phyloP scores from a whole-genome alignment of 441 rosid species.

The Erysimum cheiri region DNA sequence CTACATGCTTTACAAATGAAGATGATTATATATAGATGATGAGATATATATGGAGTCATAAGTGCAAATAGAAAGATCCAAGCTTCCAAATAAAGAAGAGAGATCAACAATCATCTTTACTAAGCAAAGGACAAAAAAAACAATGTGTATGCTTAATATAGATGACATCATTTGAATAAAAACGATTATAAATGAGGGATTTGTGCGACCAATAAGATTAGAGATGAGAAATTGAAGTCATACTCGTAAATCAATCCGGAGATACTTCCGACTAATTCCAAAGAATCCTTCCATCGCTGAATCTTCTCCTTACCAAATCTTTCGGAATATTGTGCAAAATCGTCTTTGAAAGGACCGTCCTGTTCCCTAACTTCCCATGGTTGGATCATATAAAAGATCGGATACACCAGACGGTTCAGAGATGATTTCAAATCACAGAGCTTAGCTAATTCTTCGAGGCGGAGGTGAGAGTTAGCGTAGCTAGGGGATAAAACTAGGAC shows the following conservation, averaged over 20 bases:
- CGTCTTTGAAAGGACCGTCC: conserved; percentile 33
- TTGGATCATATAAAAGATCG: conserved; percentile 46
- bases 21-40: too few relatives aligned
- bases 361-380: conserved; percentile 48
- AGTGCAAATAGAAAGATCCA: too few relatives aligned
- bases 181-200: too few relatives aligned
- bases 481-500: conserved; percentile 44
- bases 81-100: too few relatives aligned
- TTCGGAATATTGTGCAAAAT: conserved; percentile 26
- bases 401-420: conserved; percentile 34
- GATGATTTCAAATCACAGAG: conserved; percentile 36
- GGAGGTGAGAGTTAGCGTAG: conserved; percentile 49
- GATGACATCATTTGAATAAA: too few relatives aligned
- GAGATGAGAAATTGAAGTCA: background rate
- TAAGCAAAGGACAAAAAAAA: too few relatives aligned
- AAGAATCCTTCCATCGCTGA: conserved; percentile 49
- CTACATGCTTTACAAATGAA: too few relatives aligned
- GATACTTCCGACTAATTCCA: conserved; percentile 48
- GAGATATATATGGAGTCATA: too few relatives aligned
- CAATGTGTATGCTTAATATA: too few relatives aligned
- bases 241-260: conserved; percentile 48
- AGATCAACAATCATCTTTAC: too few relatives aligned
- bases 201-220: background rate
- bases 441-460: conserved; percentile 52
- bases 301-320: conserved; percentile 35